A percentile compares a stretch with the other conserved stretches of the same genome.
Evolutionary conservation across 2,329 filamentous ascomycete genomes (phyloP).

Genomic region (Xylariaceae sp.): DNA sequence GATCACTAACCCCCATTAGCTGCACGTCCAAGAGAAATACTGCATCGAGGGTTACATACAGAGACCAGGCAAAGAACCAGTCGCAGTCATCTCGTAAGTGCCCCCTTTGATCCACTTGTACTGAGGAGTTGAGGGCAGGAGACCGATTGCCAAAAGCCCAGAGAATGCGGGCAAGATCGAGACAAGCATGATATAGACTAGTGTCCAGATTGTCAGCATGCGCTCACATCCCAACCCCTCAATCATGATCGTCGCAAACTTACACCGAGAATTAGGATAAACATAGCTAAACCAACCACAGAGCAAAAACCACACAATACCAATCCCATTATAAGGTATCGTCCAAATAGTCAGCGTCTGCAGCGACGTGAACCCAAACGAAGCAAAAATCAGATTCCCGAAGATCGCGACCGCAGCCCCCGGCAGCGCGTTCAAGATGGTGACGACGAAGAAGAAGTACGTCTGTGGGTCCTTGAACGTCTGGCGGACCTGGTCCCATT

Average conservation of each 20-base stretch:
- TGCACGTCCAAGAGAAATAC: slow-evolving; percentile 2
- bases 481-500: slow-evolving; percentile 28
- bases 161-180: slow-evolving; percentile 31
- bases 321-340: slow-evolving; percentile 28
- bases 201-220: neutral
- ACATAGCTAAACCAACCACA: slow-evolving; percentile 24
- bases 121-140: slow-evolving; percentile 24
- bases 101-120: slow-evolving; percentile 31
- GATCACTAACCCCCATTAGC: slow-evolving; percentile 21
- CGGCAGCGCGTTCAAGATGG: slow-evolving; percentile 33
- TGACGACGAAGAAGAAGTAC: slow-evolving; percentile 36
- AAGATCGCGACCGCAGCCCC: slow-evolving; percentile 35
- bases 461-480: slow-evolving; percentile 33
- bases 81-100: slow-evolving; percentile 31
- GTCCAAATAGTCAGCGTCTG: slow-evolving; percentile 34
- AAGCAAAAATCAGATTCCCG: slow-evolving; percentile 31
- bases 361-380: slow-evolving; percentile 33
- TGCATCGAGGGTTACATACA: slow-evolving; percentile 13
- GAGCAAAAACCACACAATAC: slow-evolving; percentile 30
- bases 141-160: slow-evolving; percentile 31
- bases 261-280: slow-evolving; percentile 30
- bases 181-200: slow-evolving; percentile 26
- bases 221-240: neutral
- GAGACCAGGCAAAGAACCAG: slow-evolving; percentile 27
- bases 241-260: slow-evolving; percentile 5